Base-by-base conservation (phyloP, 805 yeast genomes). In the Candida nitratophila region DNA sequence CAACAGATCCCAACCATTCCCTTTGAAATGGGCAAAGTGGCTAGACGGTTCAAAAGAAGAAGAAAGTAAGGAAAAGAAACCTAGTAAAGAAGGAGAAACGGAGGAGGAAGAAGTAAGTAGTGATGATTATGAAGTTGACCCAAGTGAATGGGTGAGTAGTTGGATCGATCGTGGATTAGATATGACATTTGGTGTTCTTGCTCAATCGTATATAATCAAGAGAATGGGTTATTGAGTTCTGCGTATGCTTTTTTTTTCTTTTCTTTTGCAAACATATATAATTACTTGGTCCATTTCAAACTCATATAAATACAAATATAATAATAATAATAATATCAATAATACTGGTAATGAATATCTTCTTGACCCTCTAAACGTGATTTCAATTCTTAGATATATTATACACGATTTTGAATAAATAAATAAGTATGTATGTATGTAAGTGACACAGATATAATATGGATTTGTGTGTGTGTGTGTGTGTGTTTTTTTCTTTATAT, bases 11-110 rank as follows among this genome's bases (percentile, higher is more conserved):
- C 99, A 93, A 63, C 80, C 96, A 7, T 84, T 88, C 70, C 98
- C 99, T 11, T 60, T 77, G 39, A 81, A 78, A 58, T 93, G 99
- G 99, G 83, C 89, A 10, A 69, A 77, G n/a, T 93, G 99, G 99
- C 71, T 91, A n/a, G 81, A 77, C 47, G 76, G 80, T 14, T 60
- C 61, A 48, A 16, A 35, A 26, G 30, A 26, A 14, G 55, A 55
- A 6, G 62, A 56, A 19, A 60, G 50, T 20, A 62, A 62, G 5
- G 56, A 39, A 10, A 50, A 52, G 27, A 46, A 52, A 42, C 47
- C 46, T 40, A 45, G 26, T 2, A 59, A 48, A 6, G 40, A 39
- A 7, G 46, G 31, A 26, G 53, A 7, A 24, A 6, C 33, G 10
- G 58, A 50, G 37, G 47, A 50, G 4, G 47, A 47, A 6, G 43